These are phyloP conservation scores for Pinus albicaulis DNA, from an alignment of 75 land plant genomes.

Conservation along the genomic window DNA sequence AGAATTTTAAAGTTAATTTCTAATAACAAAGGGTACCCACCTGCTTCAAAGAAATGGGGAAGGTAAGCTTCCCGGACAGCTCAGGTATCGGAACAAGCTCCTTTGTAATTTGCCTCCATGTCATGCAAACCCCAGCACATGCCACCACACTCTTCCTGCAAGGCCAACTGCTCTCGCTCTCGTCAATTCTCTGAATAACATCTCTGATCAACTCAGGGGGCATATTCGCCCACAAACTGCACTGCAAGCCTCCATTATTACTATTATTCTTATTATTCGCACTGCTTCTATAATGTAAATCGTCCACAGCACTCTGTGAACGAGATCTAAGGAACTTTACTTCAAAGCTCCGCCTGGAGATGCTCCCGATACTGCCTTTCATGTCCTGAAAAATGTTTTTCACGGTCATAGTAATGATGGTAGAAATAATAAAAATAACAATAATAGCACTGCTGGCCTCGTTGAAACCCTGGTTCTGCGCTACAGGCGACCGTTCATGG, in stretches of 20 bases:
- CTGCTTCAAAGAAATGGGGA: constrained; percentile 83
- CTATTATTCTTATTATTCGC: not conserved
- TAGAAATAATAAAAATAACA: not conserved
- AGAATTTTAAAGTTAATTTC: not conserved
- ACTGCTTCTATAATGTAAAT: not conserved
- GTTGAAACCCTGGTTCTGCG: not conserved
- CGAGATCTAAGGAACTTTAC: not conserved
- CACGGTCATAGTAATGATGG: not conserved
- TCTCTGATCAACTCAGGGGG: constrained; percentile 82
- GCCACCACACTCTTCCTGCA: constrained; percentile 65
- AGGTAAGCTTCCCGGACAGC: constrained; percentile 56
- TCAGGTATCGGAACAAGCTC: constrained; percentile 67
- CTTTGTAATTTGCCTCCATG: constrained; percentile 65
- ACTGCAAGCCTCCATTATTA: constrained; percentile 13
- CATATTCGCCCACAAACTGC: constrained; percentile 73
- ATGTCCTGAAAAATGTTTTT: constrained; percentile 3
- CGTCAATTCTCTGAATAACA: constrained; percentile 62
- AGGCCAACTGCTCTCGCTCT: constrained; percentile 65
- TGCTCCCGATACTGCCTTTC: not conserved
- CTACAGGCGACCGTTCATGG: not conserved
- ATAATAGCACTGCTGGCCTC: too few species aligned
- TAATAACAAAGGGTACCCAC: constrained; percentile 18
- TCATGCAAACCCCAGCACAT: constrained; percentile 82
- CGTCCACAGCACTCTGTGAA: not conserved
- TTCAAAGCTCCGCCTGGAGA: not conserved